Evolutionary conservation across 495 filamentous ascomycete species (phyloP).

Genomic region (Neurospora sp.): DNA sequence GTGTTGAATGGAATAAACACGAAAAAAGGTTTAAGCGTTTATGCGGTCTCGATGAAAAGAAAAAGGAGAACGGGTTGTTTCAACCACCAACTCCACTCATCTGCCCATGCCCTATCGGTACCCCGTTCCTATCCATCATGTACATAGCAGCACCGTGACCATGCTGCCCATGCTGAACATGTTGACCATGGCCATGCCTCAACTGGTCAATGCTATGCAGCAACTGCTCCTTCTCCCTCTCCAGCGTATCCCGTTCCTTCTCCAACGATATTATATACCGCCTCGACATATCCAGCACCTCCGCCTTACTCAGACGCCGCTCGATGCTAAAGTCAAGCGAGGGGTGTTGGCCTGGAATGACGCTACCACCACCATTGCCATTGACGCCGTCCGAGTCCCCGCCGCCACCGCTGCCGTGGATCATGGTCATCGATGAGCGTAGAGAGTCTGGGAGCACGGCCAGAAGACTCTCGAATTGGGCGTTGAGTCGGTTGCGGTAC

Average conservation of each 20-base stretch:
- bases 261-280: slow-evolving; percentile 33
- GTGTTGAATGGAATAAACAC: not conserved
- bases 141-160: not conserved
- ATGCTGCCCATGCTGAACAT: too few species aligned
- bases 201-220: slow-evolving; percentile 20
- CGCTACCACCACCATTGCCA: not conserved
- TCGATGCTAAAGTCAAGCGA: slow-evolving; percentile 19
- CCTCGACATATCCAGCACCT: slow-evolving; percentile 36
- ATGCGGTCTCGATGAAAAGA: not conserved
- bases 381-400: slow-evolving; percentile 7
- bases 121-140: not conserved
- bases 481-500: slow-evolving; percentile 39
- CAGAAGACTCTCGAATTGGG: slow-evolving; percentile 36
- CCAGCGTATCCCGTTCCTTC: slow-evolving; percentile 23
- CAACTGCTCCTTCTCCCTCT: slow-evolving; percentile 27
- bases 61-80: not conserved
- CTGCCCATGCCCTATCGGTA: not conserved
- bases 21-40: not conserved
- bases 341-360: not conserved
- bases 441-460: slow-evolving; percentile 30
- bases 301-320: slow-evolving; percentile 35
- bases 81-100: not conserved
- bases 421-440: slow-evolving; percentile 12
- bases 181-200: not conserved
- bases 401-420: slow-evolving; percentile 8